Conservation (phyloP, 139 green algal genomes). For the Asterochloris sp. region DNA sequence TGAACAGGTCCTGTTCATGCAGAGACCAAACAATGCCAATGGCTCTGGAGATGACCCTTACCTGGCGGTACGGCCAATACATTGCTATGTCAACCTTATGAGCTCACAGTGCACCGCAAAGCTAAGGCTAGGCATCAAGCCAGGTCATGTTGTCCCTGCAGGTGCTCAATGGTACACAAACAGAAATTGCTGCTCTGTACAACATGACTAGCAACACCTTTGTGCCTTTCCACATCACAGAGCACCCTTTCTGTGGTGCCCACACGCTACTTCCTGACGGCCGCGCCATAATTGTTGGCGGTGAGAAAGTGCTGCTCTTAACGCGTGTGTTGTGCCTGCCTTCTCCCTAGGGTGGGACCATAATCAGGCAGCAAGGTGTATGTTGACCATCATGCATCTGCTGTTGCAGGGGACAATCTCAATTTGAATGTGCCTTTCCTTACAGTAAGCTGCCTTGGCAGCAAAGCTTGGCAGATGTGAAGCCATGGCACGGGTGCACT, state of each 20-base stretch:
- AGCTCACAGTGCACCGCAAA: neutral
- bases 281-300: neutral
- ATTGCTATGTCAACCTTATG: neutral
- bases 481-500: too few species aligned
- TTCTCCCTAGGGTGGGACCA: too few species aligned
- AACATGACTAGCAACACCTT: constrained; percentile 13
- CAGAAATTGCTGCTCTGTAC: constrained; percentile 8
- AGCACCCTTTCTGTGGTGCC: neutral
- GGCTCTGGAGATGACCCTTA: constrained; percentile 1
- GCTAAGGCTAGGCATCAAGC: neutral
- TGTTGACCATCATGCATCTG: neutral
- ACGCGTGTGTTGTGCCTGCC: neutral
- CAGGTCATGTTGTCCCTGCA: neutral
- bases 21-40: neutral
- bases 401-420: constrained; percentile 10
- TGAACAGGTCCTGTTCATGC: constrained; percentile 4
- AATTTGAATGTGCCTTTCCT: constrained; percentile 5
- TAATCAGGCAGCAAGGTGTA: too few species aligned
- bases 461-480: too few species aligned
- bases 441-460: neutral
- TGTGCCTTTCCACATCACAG: constrained; percentile 10
- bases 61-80: neutral
- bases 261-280: constrained; percentile 11
- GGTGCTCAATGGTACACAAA: constrained; percentile 8
- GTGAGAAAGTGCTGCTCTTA: neutral